Evolutionary conservation across 1,139 yeast species (phyloP).

Genomic region (Saccharomyces pastorianus): DNA sequence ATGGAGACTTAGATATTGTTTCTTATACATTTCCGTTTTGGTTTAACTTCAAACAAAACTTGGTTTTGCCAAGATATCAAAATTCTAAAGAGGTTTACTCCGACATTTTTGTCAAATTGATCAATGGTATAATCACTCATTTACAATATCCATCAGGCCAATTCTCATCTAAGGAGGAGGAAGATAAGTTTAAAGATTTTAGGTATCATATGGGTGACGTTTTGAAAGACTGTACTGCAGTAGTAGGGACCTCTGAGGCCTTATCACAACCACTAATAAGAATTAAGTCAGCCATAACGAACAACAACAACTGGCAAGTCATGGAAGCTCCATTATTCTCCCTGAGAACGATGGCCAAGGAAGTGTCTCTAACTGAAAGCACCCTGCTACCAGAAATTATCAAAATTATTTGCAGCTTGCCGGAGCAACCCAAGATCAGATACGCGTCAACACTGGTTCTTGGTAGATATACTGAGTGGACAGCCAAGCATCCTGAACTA

Average conservation of each 20-base stretch:
- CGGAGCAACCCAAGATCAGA: slow-evolving; percentile 79
- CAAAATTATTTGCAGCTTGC: slow-evolving; percentile 51
- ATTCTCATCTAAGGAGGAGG: slow-evolving; percentile 49
- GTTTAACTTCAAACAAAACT: slow-evolving; percentile 70
- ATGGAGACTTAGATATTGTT: slow-evolving; percentile 72
- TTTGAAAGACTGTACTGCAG: slow-evolving; percentile 86
- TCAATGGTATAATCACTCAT: slow-evolving; percentile 61
- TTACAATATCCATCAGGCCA: slow-evolving; percentile 64
- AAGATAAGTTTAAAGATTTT: slow-evolving; percentile 87
- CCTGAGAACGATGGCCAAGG: slow-evolving; percentile 92
- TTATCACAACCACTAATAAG: slow-evolving; percentile 37
- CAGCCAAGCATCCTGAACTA: slow-evolving; percentile 72
- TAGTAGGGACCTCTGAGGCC: slow-evolving; percentile 69
- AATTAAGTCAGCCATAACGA: slow-evolving; percentile 22
- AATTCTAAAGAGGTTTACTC: slow-evolving; percentile 49
- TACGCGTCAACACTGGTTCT: slow-evolving; percentile 89
- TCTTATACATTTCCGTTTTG: slow-evolving; percentile 89
- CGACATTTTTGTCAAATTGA: slow-evolving; percentile 55
- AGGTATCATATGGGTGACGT: slow-evolving; percentile 97
- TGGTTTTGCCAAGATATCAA: slow-evolving; percentile 54
- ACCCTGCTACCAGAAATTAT: slow-evolving; percentile 62
- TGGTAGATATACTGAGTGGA: slow-evolving; percentile 95
- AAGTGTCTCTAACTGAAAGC: slow-evolving; percentile 62
- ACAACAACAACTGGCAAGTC: slow-evolving; percentile 57
- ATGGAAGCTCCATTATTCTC: slow-evolving; percentile 87